Evolutionary conservation across 75 land plant genomes (phyloP).

Genomic region (Pseudotsuga menziesii): DNA sequence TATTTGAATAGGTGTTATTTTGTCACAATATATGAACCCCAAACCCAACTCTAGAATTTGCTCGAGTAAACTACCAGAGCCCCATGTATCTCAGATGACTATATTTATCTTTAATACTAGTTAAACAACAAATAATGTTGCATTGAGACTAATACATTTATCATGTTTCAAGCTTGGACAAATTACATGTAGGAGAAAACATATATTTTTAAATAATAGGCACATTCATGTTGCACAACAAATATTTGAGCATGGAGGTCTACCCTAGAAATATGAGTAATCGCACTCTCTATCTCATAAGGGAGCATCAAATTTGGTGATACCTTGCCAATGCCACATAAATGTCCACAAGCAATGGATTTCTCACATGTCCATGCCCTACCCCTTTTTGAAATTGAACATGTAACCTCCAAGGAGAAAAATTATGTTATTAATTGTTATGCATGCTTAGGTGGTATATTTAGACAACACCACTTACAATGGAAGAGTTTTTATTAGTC

Average conservation of each 20-base stretch:
- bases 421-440: no score
- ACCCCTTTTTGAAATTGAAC: background rate
- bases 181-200: slow-evolving; percentile 27
- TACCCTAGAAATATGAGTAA: no score
- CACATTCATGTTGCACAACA: no score
- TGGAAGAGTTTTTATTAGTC: no score
- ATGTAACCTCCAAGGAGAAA: background rate
- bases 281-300: no score
- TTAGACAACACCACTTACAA: background rate
- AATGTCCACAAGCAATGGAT: no score
- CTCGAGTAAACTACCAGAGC: background rate
- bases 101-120: background rate
- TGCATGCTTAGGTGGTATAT: background rate
- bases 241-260: no score
- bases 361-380: no score
- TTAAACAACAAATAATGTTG: background rate
- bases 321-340: background rate
- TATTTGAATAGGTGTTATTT: background rate
- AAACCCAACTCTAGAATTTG: no score
- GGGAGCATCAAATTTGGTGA: no score
- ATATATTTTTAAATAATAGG: no score
- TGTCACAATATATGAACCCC: background rate
- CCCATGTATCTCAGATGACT: background rate
- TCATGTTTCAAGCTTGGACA: slow-evolving; percentile 15
- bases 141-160: background rate